Percentiles rank a stretch among this genome's conserved stretches.
phyloP scores from a whole-genome alignment of 2,329 filamentous ascomycete genomes.

The Pseudogymnoascus sp. region DNA sequence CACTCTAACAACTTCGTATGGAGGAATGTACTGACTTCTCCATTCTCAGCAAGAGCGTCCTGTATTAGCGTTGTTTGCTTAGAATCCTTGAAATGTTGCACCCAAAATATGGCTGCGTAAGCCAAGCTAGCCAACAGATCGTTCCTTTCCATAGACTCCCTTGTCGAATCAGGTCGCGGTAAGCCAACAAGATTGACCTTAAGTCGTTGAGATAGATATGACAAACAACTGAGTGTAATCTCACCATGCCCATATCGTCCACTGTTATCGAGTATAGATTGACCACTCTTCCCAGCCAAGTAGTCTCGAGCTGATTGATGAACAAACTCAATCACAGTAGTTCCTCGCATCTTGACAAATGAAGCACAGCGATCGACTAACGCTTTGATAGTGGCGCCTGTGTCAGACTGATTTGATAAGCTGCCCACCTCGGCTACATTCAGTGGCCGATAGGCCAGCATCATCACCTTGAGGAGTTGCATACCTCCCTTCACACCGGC shows the following conservation, averaged over 20 bases:
- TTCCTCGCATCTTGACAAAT: conserved; percentile 20
- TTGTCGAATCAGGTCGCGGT: conserved; percentile 19
- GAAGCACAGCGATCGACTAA: conserved; percentile 22
- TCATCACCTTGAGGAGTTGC: conserved; percentile 22
- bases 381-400: conserved; percentile 8
- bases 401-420: conserved; percentile 18
- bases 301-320: conserved; percentile 27
- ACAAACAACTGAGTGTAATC: conserved; percentile 20
- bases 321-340: conserved; percentile 24
- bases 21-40: conserved; percentile 19
- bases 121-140: conserved; percentile 11
- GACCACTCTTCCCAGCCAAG: conserved; percentile 17
- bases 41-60: conserved; percentile 8
- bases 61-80: conserved; percentile 10
- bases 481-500: conserved; percentile 17
- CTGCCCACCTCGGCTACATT: conserved; percentile 20
- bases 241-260: conserved; percentile 16
- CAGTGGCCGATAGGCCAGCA: conserved; percentile 23
- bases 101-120: no score
- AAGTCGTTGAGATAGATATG: conserved; percentile 20
- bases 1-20: conserved; percentile 23
- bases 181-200: conserved; percentile 22
- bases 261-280: conserved; percentile 17
- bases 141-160: conserved; percentile 14
- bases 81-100: no score